Evolutionary conservation across 306 rosid genomes (phyloP).

Genomic region (Arachis stenosperma): DNA sequence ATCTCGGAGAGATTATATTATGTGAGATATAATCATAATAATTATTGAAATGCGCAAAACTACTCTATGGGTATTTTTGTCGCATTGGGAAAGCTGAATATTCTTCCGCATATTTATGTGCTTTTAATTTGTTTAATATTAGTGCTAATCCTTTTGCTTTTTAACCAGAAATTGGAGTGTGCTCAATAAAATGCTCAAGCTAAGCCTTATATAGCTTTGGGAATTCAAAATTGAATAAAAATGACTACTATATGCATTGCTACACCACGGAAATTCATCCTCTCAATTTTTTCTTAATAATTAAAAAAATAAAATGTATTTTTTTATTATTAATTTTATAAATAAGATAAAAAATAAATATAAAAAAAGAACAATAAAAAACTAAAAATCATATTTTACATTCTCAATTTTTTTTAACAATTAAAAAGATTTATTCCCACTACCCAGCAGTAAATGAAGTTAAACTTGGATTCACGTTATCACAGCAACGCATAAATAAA

Average conservation of each 20-base stretch:
- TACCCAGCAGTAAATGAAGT: too few relatives aligned
- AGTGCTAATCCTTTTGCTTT: slow-evolving; percentile 22
- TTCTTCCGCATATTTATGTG: slow-evolving; percentile 42
- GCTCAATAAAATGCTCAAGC: neutral
- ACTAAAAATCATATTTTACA: too few relatives aligned
- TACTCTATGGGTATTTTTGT: slow-evolving; percentile 78
- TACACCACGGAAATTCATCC: too few relatives aligned
- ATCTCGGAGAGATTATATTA: slow-evolving; percentile 31
- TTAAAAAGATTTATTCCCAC: too few relatives aligned
- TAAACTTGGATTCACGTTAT: too few relatives aligned
- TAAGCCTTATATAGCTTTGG: slow-evolving; percentile 23
- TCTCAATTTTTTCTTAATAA: too few relatives aligned
- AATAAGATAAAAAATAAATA: too few relatives aligned
- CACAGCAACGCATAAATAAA: too few relatives aligned
- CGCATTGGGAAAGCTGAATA: slow-evolving; percentile 89
- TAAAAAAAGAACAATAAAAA: too few relatives aligned
- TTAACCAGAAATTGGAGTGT: neutral
- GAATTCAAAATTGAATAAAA: slow-evolving; percentile 19
- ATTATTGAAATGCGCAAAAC: slow-evolving; percentile 49
- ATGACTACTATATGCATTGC: neutral
- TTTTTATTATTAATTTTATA: too few relatives aligned
- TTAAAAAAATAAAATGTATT: too few relatives aligned
- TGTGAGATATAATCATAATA: slow-evolving; percentile 6
- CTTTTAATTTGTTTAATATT: slow-evolving; percentile 4
- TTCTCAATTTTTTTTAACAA: too few relatives aligned